phyloP scores from a whole-genome alignment of 179 eudicot species.

The Spergularia azorica region DNA sequence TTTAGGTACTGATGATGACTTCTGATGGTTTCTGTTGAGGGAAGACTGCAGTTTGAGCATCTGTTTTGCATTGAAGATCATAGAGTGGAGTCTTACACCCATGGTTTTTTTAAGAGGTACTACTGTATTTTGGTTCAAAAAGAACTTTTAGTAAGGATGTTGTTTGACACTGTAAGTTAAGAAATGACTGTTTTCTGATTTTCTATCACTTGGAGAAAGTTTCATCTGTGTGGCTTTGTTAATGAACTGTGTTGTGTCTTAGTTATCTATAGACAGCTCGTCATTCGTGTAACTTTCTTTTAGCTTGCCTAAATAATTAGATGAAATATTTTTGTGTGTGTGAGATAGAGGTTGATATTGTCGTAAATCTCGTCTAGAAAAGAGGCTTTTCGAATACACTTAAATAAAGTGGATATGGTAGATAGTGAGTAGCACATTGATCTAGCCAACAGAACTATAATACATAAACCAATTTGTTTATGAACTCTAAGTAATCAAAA shows the following conservation, averaged over 20 bases:
- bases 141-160: neutral
- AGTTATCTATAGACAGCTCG: too few relatives aligned
- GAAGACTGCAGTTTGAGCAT: slow-evolving; percentile 32
- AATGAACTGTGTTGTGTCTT: too few relatives aligned
- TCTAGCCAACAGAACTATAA: slow-evolving; percentile 1
- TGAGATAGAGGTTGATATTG: too few relatives aligned
- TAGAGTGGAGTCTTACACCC: slow-evolving; percentile 23
- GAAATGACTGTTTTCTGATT: neutral
- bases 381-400: too few relatives aligned
- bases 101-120: neutral
- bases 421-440: neutral
- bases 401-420: too few relatives aligned
- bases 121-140: neutral
- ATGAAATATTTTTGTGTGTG: too few relatives aligned
- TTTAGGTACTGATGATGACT: slow-evolving; percentile 37
- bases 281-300: too few relatives aligned
- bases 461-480: neutral
- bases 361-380: too few relatives aligned
- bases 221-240: too few relatives aligned
- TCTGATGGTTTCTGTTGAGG: slow-evolving; percentile 15
- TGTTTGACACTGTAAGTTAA: too few relatives aligned
- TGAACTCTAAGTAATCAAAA: slow-evolving; percentile 14
- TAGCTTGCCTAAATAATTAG: too few relatives aligned
- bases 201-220: too few relatives aligned
- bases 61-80: slow-evolving; percentile 29